Evolutionary conservation across 2,329 filamentous ascomycete species (phyloP), one percentile per base, ranked within the genome.

Genomic region (Xylogone sp.): DNA sequence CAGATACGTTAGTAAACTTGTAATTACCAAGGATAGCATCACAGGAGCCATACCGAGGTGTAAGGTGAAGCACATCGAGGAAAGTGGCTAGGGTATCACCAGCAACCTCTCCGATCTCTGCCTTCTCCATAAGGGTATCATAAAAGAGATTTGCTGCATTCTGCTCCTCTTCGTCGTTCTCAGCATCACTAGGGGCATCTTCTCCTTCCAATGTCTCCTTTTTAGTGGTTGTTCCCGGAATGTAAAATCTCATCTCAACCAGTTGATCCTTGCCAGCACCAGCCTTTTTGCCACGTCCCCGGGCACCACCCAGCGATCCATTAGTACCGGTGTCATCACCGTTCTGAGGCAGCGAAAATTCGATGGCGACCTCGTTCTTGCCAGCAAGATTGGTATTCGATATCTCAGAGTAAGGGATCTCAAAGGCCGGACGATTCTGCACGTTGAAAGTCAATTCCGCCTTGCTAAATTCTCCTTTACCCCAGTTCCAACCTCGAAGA

Each of bases 191-290:
- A 31, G 80, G 85, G 21, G 85, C 88, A 44, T 90, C 87, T 46
- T 87, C 88, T 51, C 87, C 86, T 24, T 67, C 65, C 44, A 62
- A 22, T 10, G 74, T 74, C 66, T 87, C 86, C 64, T 87, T 87
- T 67, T 90, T 88, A 18, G 88, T 88, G 2, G 90, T 87, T 5
- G 88, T 90, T 46, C 94, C 94, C 1, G 94, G 94, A 46, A 99
- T 95, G 71, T 99, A 99, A 75, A 99, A 97, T 55, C 94, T 86
- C 90, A 99, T 97, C 75, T 99, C 94, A 18, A 97, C 92, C 45
- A 99, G 79, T 72, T 99, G 93, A 65, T 99, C 94, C 54, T 85
- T 84, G 21, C 90, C 91, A 18, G 90, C 92, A 3, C 88, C 89
- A 22, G 91, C 88, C 73, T 97, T 97, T 68, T 89, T 92, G 56